A percentile compares a stretch with the other conserved stretches of the same genome.
Evolutionary conservation across 75 land plant species (phyloP).

Genomic region (Cryptomeria japonica): DNA sequence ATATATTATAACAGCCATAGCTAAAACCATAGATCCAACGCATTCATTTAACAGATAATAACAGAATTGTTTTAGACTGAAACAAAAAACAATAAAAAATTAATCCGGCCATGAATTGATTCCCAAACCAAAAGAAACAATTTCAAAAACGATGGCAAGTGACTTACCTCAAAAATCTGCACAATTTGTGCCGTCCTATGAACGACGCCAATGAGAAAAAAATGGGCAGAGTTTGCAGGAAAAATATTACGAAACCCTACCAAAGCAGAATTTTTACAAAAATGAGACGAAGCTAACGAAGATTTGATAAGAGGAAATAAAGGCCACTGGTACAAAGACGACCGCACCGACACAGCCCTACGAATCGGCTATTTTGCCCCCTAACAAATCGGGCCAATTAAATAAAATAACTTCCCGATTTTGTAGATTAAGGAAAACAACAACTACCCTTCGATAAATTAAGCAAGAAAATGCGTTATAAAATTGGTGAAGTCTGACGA

Average conservation of each 20-base stretch:
- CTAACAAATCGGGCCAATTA: background rate
- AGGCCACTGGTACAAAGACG: background rate
- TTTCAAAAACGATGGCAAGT: background rate
- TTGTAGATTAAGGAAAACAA: background rate
- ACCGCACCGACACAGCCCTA: background rate
- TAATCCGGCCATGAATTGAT: background rate
- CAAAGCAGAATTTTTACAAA: background rate
- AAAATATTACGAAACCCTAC: background rate
- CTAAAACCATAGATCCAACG: background rate
- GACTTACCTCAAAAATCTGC: background rate
- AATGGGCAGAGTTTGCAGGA: background rate
- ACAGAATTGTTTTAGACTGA: background rate
- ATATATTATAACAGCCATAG: background rate
- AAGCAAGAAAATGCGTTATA: background rate
- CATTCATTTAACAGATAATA: background rate
- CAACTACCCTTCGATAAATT: background rate
- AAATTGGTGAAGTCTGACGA: no score
- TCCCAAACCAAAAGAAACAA: background rate
- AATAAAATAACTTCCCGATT: background rate
- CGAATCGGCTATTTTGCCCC: background rate
- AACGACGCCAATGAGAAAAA: background rate
- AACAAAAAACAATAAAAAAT: background rate
- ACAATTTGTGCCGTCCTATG: background rate
- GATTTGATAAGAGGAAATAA: background rate
- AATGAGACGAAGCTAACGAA: background rate